Percentiles rank a stretch among this genome's conserved stretches.
Conservation (phyloP, 345 rosid genomes). For the Stellera chamaejasme region DNA sequence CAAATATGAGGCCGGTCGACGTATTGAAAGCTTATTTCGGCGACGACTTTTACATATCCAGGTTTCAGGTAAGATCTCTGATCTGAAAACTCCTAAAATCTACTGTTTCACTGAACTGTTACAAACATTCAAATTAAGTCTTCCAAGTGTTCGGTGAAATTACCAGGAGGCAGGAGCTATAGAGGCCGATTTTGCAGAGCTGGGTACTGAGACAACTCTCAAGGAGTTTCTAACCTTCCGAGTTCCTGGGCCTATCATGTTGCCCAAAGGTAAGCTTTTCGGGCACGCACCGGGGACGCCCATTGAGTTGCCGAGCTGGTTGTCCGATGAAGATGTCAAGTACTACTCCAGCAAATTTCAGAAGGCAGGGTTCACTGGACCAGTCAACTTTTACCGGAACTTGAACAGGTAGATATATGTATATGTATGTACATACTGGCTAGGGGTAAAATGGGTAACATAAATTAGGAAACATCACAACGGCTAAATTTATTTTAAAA, state of each 20-base stretch:
- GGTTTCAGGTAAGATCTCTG: conserved; percentile 46
- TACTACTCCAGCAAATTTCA: conserved; percentile 51
- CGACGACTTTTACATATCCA: conserved; percentile 42
- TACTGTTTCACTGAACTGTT: not conserved
- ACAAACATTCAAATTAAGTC: not conserved
- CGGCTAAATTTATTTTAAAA: too few relatives aligned
- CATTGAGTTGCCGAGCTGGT: conserved; percentile 41
- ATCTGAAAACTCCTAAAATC: not conserved
- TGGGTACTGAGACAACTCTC: conserved; percentile 24
- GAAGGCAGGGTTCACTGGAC: conserved; percentile 52
- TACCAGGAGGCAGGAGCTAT: conserved; percentile 11
- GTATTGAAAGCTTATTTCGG: conserved; percentile 23
- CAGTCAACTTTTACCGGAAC: conserved; percentile 48
- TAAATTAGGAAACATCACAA: too few relatives aligned
- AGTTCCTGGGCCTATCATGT: not conserved
- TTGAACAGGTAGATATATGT: conserved; percentile 7
- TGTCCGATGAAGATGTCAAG: conserved; percentile 47
- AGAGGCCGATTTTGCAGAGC: conserved; percentile 8
- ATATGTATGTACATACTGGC: too few relatives aligned
- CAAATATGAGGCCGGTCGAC: conserved; percentile 23
- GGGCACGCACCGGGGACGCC: conserved; percentile 30
- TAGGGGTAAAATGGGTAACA: too few relatives aligned
- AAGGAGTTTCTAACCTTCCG: conserved; percentile 42
- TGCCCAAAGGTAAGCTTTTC: conserved; percentile 6
- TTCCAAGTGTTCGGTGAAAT: not conserved